phyloP scores from a whole-genome alignment of 2,329 filamentous ascomycete species.

The Fusarium papillatum region DNA sequence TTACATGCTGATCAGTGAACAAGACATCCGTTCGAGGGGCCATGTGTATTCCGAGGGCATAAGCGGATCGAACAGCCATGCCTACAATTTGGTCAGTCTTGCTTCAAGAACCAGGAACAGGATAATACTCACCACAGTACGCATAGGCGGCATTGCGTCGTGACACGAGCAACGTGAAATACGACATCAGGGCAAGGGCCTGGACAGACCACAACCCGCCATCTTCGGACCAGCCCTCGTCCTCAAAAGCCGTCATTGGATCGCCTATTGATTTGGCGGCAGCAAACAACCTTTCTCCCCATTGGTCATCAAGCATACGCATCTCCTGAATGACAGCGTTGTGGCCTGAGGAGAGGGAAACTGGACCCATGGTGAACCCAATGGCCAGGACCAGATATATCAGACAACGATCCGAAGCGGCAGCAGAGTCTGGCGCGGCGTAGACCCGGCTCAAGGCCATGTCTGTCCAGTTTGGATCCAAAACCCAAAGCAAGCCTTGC shows the following conservation, averaged over 20 bases:
- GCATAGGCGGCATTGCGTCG: conserved; percentile 74
- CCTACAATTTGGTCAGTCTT: conserved; percentile 53
- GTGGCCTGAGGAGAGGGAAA: conserved; percentile 62
- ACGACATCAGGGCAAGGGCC: conserved; percentile 72
- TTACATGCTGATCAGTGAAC: conserved; percentile 61
- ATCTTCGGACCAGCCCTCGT: conserved; percentile 43
- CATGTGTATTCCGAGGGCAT: conserved; percentile 73
- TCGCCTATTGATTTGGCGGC: conserved; percentile 68
- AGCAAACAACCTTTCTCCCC: conserved; percentile 74
- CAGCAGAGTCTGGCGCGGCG: conserved; percentile 46
- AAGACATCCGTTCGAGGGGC: conserved; percentile 67
- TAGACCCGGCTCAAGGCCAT: conserved; percentile 66
- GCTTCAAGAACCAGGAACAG: background rate
- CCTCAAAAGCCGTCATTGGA: conserved; percentile 57
- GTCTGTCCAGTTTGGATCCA: conserved; percentile 65
- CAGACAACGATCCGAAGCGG: conserved; percentile 68
- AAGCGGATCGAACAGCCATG: conserved; percentile 74
- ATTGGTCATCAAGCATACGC: conserved; percentile 60
- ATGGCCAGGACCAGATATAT: conserved; percentile 74
- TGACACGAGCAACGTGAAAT: conserved; percentile 73
- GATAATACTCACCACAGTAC: conserved; percentile 64
- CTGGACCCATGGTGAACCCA: conserved; percentile 70
- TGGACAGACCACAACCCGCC: conserved; percentile 76
- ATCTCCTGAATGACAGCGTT: conserved; percentile 65
- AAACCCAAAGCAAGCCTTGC: conserved; percentile 71